Conservation (phyloP, 176 grass and related monocot species). For the Carex cristatella region DNA sequence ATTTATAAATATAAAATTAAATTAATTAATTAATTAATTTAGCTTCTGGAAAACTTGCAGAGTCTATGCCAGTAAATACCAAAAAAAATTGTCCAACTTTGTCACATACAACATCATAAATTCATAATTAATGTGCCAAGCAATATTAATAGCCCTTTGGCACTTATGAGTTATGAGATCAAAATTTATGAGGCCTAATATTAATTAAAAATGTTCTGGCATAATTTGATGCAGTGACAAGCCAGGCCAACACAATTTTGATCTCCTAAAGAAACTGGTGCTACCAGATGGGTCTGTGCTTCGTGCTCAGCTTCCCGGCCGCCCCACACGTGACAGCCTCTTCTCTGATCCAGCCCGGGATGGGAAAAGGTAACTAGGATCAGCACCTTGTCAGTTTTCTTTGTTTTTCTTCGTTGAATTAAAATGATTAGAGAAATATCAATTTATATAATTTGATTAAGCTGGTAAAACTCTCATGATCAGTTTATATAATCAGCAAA, state of each 20-base stretch:
- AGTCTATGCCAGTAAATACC: background rate
- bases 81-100: background rate
- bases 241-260: constrained; percentile 73
- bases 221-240: constrained; percentile 48
- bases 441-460: background rate
- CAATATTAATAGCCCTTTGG: background rate
- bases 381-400: background rate
- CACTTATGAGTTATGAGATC: background rate
- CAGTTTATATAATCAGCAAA: background rate
- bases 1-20: too few species aligned
- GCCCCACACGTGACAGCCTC: constrained; percentile 71
- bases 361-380: constrained; percentile 35
- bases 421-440: background rate
- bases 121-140: background rate
- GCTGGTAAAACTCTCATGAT: background rate
- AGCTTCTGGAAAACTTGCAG: background rate
- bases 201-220: background rate
- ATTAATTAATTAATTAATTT: too few species aligned
- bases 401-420: background rate
- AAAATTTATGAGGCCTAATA: background rate
- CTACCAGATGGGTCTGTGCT: constrained; percentile 76
- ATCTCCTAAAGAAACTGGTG: constrained; percentile 62
- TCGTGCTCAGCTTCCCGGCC: constrained; percentile 49
- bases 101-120: background rate
- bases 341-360: constrained; percentile 76